Conservation (phyloP, 2,329 filamentous ascomycete species). For the Didymella exigua region DNA sequence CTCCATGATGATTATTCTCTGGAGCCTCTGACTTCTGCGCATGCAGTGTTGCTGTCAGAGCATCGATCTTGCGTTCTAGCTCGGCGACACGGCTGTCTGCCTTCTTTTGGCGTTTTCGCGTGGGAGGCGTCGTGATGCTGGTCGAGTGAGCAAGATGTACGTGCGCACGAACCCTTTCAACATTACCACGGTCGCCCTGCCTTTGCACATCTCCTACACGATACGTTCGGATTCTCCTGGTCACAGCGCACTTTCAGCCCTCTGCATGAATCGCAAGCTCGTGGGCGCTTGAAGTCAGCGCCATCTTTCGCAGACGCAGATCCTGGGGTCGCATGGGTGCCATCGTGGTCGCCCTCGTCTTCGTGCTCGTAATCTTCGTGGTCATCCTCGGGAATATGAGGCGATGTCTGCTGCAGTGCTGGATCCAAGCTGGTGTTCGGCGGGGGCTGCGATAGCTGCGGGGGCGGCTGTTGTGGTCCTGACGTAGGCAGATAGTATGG, state of each 20-base stretch:
- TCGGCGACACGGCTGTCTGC: constrained; percentile 88
- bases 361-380: constrained; percentile 40
- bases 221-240: constrained; percentile 68
- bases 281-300: constrained; percentile 52
- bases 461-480: constrained; percentile 27
- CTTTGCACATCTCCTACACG: constrained; percentile 73
- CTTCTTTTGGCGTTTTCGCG: constrained; percentile 85
- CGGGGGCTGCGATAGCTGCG: constrained; percentile 19
- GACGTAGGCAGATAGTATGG: constrained; percentile 43
- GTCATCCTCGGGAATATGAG: constrained; percentile 24
- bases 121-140: constrained; percentile 65
- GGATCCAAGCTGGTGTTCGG: constrained; percentile 37
- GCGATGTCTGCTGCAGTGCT: constrained; percentile 42
- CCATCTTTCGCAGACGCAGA: constrained; percentile 41
- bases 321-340: constrained; percentile 35
- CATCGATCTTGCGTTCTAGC: constrained; percentile 91
- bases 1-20: constrained; percentile 30
- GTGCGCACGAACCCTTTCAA: too few relatives aligned
- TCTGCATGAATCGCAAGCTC: constrained; percentile 56
- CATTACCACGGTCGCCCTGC: constrained; percentile 77
- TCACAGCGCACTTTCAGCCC: constrained; percentile 70
- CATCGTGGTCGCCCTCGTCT: constrained; percentile 39
- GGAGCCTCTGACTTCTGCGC: constrained; percentile 52
- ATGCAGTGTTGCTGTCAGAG: constrained; percentile 78
- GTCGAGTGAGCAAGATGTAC: constrained; percentile 1